phyloP scores from a whole-genome alignment of 441 rosid species.

The Eugenia klotzschiana region DNA sequence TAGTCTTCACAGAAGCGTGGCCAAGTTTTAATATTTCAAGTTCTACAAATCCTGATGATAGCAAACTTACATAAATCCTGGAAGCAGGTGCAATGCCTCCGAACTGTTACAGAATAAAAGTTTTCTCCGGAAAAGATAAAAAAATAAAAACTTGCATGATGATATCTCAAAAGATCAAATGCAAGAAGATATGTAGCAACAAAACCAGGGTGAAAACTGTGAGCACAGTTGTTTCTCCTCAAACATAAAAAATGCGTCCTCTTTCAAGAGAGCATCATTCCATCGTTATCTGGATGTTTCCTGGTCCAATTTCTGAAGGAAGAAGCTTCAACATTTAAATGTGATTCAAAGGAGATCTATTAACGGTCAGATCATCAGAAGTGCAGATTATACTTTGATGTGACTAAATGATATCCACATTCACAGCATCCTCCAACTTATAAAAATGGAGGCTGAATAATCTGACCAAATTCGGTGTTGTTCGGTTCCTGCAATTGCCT shows the following conservation, averaged over 20 bases:
- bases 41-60: not conserved
- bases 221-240: not conserved
- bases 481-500: not conserved
- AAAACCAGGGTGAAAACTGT: not conserved
- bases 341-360: not conserved
- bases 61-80: not conserved
- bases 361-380: not conserved
- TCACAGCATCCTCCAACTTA: not conserved
- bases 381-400: not conserved
- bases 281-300: not conserved
- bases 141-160: not conserved
- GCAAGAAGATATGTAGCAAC: not conserved
- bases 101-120: not conserved
- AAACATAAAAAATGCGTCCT: not conserved
- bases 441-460: not conserved
- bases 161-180: not conserved
- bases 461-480: not conserved
- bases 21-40: not conserved
- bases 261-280: not conserved
- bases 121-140: not conserved
- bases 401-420: not conserved
- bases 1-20: not conserved
- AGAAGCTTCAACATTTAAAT: not conserved
- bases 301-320: not conserved
- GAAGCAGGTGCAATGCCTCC: not conserved